Evolutionary conservation across 805 yeast species (phyloP), one percentile per base, ranked within the genome.

Genomic region (Saccharomyces kudriavzevii): DNA sequence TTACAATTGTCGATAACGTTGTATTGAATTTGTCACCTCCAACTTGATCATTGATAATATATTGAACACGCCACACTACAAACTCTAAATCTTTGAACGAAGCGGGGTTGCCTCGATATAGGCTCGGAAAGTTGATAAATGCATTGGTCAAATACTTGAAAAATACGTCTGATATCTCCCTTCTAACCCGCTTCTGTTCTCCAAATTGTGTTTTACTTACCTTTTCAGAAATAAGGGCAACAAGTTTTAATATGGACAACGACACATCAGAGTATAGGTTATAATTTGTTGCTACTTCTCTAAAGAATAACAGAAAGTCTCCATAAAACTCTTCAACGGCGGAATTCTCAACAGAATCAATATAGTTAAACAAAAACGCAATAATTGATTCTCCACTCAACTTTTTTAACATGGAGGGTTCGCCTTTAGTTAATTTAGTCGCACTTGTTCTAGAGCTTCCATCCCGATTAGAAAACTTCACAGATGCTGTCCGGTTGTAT

Each of bases 251-350:
- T 4, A 85, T 58, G 40, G 75, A 76, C 2, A 88, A 77, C 45
- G 83, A 68, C 1, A 85, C 63, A 2, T 66, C 66, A 52, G 75
- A 77, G 65, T 80, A 87, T 4, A 70, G 60, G 5, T 72, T 60
- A 17, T 77, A 68, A 58, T 81, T 79, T 2, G 77, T 67, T 29
- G 76, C 59, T 0, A 82, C 78, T 4, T 83, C 89, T 57, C 77
- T 83, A 58, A 88, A 72, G 58, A 87, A 90, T 1, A 67, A 65
- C 26, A 80, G 70, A 31, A 84, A 71, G 24, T 77, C 79, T 9
- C 68, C 67, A 84, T 90, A 92, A 20, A 90, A 77, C 54, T 92
- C 98, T 55, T 86, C 90, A 49, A 89, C 73, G 0, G 88, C 82
- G 60, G 89, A 96, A 56, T 77, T 78, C 58, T 87, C 96, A 43